These are phyloP conservation scores for Phytophthora sp. DNA, from an alignment of 352 stramenopile genomes.

Conservation along the genomic window DNA sequence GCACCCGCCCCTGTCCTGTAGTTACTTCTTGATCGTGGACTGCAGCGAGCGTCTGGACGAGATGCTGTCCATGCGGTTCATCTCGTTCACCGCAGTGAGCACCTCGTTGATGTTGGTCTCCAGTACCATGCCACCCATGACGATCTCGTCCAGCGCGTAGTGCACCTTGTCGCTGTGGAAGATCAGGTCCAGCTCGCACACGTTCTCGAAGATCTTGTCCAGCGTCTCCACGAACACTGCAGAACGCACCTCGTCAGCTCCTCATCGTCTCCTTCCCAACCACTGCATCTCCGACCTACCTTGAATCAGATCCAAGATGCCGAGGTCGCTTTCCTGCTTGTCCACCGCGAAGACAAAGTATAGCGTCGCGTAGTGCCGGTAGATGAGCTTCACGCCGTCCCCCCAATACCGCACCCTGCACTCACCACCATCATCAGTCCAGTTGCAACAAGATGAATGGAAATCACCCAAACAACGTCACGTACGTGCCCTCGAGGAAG, in stretches of 20 bases:
- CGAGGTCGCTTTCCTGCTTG: slow-evolving; percentile 98
- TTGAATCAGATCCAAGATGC: slow-evolving; percentile 99
- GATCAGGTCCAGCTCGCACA: slow-evolving; percentile 99
- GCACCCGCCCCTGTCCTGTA: neutral
- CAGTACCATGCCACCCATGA: slow-evolving; percentile 99
- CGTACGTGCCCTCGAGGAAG: slow-evolving; percentile 97
- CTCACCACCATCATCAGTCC: neutral
- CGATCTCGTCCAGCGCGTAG: slow-evolving; percentile 99
- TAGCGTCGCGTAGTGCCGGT: slow-evolving; percentile 99
- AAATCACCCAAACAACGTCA: too few relatives aligned
- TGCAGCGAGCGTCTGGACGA: slow-evolving; percentile 82
- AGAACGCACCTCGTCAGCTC: neutral
- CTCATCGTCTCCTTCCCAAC: neutral
- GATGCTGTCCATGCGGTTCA: slow-evolving; percentile 93
- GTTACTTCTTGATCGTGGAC: slow-evolving; percentile 72
- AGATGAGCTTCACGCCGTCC: slow-evolving; percentile 99
- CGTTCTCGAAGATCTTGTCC: slow-evolving; percentile 99
- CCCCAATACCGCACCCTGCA: slow-evolving; percentile 92
- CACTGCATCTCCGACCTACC: slow-evolving; percentile 43
- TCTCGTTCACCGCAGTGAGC: slow-evolving; percentile 96
- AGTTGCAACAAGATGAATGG: neutral
- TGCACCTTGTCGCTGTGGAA: slow-evolving; percentile 98
- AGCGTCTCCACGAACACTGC: slow-evolving; percentile 95
- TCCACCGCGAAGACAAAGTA: slow-evolving; percentile 99
- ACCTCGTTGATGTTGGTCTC: slow-evolving; percentile 99